Evolutionary conservation across 345 rosid species (phyloP).

Genomic region (Erucastrum elatum): DNA sequence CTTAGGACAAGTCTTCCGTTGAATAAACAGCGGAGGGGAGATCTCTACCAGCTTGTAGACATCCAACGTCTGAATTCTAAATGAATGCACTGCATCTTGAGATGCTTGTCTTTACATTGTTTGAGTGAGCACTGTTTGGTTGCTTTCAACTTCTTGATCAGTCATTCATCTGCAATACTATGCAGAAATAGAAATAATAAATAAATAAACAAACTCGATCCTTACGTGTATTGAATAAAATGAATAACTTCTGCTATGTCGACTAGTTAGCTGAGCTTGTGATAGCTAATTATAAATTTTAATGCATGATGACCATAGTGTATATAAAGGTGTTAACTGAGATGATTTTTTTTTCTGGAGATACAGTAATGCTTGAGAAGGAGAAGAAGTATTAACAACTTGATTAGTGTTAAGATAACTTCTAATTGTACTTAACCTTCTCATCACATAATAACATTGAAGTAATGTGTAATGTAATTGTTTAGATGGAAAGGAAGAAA

Average conservation of each 20-base stretch:
- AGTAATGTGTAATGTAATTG: neutral
- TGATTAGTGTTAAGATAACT: neutral
- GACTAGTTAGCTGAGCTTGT: neutral
- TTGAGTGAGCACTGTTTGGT: constrained; percentile 9
- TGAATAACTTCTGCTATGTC: neutral
- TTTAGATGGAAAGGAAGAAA: no score
- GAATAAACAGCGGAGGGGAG: constrained; percentile 68
- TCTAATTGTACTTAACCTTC: neutral
- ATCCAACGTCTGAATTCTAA: constrained; percentile 47
- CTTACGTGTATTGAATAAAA: neutral
- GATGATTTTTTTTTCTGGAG: neutral
- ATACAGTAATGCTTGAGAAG: neutral
- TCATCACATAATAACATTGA: neutral
- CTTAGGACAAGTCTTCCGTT: constrained; percentile 73
- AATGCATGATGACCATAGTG: neutral
- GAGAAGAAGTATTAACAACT: neutral
- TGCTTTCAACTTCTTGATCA: neutral
- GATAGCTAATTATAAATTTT: neutral
- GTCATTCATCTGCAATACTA: constrained; percentile 7
- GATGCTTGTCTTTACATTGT: constrained; percentile 1
- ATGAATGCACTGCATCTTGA: constrained; percentile 28
- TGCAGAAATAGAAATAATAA: neutral
- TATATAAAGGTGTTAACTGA: neutral
- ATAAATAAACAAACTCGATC: neutral
- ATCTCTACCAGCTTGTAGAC: constrained; percentile 88